Evolutionary conservation across 192 early-diverging fungal genomes (phyloP), one percentile per base, ranked within the genome.

Genomic region (Dispira simplex): DNA sequence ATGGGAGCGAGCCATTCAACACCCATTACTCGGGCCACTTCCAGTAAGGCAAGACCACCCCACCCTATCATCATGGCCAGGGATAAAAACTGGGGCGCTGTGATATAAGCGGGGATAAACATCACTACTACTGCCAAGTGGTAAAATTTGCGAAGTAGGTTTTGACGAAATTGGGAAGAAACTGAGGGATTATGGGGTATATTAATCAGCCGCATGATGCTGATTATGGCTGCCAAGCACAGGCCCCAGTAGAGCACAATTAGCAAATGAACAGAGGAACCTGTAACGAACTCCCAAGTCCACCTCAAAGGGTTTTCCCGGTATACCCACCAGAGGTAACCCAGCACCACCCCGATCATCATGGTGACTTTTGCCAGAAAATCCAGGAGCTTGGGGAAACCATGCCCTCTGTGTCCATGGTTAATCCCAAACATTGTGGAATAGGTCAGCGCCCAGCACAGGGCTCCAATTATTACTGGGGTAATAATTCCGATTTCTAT

Each of bases 91-190:
- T 73, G 74, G 4, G 77, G 79, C 83, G 67, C 67, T 18, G 20
- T 44, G 21, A 88, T 57, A 43, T 82, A 81, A 3, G 84, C 93
- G 0, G 93, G 93, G 39, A 88, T 74, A 71, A 97, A 95, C 86
- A 94, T 87, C 54, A 85, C 56, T 10, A 90, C 82, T 0, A 90
- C 90, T 20, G 93, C 66, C 5, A 79, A 74, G 73, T 97, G 94
- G 67, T 86, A 95, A 52, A 86, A 81, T 70, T 97, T 97, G 71
- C 94, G 82, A 48, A 83, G 75, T 21, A 83, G 74, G 69, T 91
- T 89, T 46, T 89, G 69, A 52, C 27, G 55, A 21, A 27, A 23
- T 39, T 21, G 23, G 4, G 45, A 69, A 16, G 64, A 44, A 72
- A 48, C 69, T 66, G 68, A 43, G 20, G 58, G 25, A 13, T 23